Conservation (phyloP, 2,329 filamentous ascomycete genomes). For the Alternaria sp. region DNA sequence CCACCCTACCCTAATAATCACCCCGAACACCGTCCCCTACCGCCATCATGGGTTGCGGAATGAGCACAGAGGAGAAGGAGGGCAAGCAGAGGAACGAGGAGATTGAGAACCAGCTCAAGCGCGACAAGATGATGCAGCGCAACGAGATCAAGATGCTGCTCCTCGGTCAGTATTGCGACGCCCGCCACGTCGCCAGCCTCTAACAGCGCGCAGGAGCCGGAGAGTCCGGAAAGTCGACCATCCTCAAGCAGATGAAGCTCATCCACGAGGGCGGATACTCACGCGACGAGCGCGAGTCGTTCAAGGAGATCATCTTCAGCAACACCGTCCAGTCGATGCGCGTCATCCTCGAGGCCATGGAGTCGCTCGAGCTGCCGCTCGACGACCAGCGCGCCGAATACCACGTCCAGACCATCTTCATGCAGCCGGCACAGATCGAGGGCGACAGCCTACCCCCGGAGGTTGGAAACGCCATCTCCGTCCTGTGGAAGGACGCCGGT, state of each 20-base stretch:
- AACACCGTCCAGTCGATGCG: slow-evolving; percentile 75
- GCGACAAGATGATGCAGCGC: slow-evolving; percentile 97
- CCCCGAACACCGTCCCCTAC: slow-evolving; percentile 12
- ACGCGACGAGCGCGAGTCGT: slow-evolving; percentile 77
- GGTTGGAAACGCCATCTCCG: slow-evolving; percentile 90
- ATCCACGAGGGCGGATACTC: slow-evolving; percentile 99
- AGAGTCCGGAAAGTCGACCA: slow-evolving; percentile 96
- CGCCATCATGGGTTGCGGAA: slow-evolving; percentile 95
- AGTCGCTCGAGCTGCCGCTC: slow-evolving; percentile 76
- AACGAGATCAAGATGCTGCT: slow-evolving; percentile 99
- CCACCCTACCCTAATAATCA: slow-evolving; percentile 38
- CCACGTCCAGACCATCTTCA: slow-evolving; percentile 98
- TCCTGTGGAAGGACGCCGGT: slow-evolving; percentile 89
- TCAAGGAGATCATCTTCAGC: slow-evolving; percentile 75
- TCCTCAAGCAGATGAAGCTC: slow-evolving; percentile 98
- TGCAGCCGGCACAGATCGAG: slow-evolving; percentile 96
- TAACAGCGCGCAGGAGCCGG: slow-evolving; percentile 74
- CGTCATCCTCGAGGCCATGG: slow-evolving; percentile 73
- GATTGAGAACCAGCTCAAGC: slow-evolving; percentile 99
- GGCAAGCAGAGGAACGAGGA: slow-evolving; percentile 99
- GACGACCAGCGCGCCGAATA: slow-evolving; percentile 94
- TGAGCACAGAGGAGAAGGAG: slow-evolving; percentile 99
- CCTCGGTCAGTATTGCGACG: slow-evolving; percentile 71
- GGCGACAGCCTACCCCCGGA: slow-evolving; percentile 93
- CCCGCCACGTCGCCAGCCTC: slow-evolving; percentile 17